Base-by-base conservation (phyloP, 768 basidiomycete genomes). In the Hysterangium stoloniferum region DNA sequence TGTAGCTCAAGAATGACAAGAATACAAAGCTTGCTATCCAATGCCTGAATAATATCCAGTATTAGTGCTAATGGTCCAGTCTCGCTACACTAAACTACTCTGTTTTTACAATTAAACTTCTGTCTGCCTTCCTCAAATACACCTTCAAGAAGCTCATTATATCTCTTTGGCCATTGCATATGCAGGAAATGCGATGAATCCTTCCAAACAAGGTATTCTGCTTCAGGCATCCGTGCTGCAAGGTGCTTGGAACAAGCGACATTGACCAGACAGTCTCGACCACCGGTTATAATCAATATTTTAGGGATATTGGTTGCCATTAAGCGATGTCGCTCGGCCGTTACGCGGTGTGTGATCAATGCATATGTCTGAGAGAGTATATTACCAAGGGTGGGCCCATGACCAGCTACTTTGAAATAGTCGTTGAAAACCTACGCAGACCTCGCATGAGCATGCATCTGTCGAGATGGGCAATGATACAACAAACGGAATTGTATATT, bases 331-430 rank as follows among this genome's bases (percentile, higher is more conserved):
- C 75, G 71, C 0, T 69, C 68, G 0, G 73, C 63, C 4, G 67
- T 59, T 37, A 87, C 79, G 46, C 72, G 59, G 59, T 90, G 86
- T 0, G 80, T 83, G 1, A 85, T 55, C 0, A 59, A 79, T 1
- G 88, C 85, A 12, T 67, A 70, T 77, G 85, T 80, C 62, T 92
- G 90, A 11, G 83, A 86, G 13, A 91, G 52, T n/a, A n/a, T n/a
- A n/a, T n/a, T n/a, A n/a, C n/a, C n/a, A n/a, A n/a, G n/a, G n/a
- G n/a, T n/a, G n/a, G n/a, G n/a, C n/a, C n/a, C n/a, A n/a, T n/a
- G n/a, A n/a, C n/a, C n/a, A n/a, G n/a, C n/a, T n/a, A n/a, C n/a
- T n/a, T n/a, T n/a, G n/a, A n/a, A n/a, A n/a, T n/a, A n/a, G n/a
- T n/a, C n/a, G n/a, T n/a, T n/a, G n/a, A n/a, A n/a, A n/a, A n/a